Conservation (phyloP, 179 eudicot genomes). For the Nepenthes alata region DNA sequence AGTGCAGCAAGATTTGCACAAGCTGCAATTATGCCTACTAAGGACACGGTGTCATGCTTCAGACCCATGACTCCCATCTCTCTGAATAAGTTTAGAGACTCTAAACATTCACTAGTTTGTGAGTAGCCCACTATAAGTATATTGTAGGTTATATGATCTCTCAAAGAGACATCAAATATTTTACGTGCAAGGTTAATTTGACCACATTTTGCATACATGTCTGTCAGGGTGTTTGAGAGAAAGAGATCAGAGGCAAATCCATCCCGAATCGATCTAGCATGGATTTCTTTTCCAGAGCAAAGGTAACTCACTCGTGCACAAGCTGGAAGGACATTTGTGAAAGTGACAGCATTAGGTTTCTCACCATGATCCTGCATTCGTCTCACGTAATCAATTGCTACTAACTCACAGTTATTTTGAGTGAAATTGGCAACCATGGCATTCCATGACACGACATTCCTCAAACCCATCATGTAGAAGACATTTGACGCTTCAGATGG, state of each 20-base stretch:
- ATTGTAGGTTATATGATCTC: conserved; percentile 60
- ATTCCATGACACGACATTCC: conserved; percentile 65
- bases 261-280: conserved; percentile 34
- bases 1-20: conserved; percentile 44
- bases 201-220: conserved; percentile 55
- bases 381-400: conserved; percentile 37
- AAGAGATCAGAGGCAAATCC: conserved; percentile 33
- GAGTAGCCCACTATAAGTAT: conserved; percentile 58
- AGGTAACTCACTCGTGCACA: conserved; percentile 50
- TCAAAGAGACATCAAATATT: conserved; percentile 36
- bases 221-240: conserved; percentile 39
- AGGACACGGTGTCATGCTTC: conserved; percentile 41
- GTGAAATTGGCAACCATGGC: conserved; percentile 57
- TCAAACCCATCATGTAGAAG: conserved; percentile 26
- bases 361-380: conserved; percentile 47
- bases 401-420: conserved; percentile 34
- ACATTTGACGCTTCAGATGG: conserved; percentile 27
- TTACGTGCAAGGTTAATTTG: conserved; percentile 30
- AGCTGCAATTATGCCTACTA: conserved; percentile 53
- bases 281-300: conserved; percentile 51
- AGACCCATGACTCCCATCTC: conserved; percentile 46
- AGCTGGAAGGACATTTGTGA: conserved; percentile 64
- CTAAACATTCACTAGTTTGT: conserved; percentile 24
- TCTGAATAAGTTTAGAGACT: conserved; percentile 23
- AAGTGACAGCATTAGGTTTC: conserved; percentile 45